These are phyloP conservation scores for Allium fistulosum DNA, from an alignment of 106 monocot genomes.

Conservation along the genomic window DNA sequence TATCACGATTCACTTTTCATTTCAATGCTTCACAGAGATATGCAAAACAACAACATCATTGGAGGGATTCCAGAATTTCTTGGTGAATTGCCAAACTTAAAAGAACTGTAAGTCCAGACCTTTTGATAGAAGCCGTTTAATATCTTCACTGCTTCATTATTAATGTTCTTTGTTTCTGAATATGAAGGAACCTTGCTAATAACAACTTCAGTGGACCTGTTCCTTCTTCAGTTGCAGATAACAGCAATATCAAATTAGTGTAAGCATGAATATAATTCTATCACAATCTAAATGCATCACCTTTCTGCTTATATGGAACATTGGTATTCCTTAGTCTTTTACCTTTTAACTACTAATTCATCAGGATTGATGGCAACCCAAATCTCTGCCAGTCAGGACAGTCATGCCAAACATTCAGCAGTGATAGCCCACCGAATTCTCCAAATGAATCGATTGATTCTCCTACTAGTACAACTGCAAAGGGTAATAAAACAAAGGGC, in stretches of 20 bases:
- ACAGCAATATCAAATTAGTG: constrained; percentile 6
- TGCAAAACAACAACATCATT: constrained; percentile 17
- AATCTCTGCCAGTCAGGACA: constrained; percentile 8
- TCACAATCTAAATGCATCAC: no score
- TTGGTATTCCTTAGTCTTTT: background rate
- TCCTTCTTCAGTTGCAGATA: constrained; percentile 11
- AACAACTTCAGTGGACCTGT: constrained; percentile 9
- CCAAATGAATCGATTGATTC: background rate
- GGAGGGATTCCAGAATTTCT: constrained; percentile 26
- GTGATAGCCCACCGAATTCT: background rate
- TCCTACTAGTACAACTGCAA: no score
- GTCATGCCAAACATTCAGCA: constrained; percentile 5
- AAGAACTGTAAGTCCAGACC: constrained; percentile 14
- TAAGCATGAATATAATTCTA: constrained; percentile 3
- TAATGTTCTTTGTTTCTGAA: background rate
- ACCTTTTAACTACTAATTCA: background rate
- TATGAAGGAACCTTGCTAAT: constrained; percentile 14
- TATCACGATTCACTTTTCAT: no score
- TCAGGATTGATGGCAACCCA: constrained; percentile 15
- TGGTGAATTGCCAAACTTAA: constrained; percentile 7
- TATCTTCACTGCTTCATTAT: background rate
- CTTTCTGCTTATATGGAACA: no score
- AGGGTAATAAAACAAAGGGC: no score
- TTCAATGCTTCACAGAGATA: constrained; percentile 12
- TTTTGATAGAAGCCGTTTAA: background rate